These are phyloP conservation scores for Tulasnella sp. DNA, from an alignment of 768 basidiomycete genomes.

Conservation along the genomic window DNA sequence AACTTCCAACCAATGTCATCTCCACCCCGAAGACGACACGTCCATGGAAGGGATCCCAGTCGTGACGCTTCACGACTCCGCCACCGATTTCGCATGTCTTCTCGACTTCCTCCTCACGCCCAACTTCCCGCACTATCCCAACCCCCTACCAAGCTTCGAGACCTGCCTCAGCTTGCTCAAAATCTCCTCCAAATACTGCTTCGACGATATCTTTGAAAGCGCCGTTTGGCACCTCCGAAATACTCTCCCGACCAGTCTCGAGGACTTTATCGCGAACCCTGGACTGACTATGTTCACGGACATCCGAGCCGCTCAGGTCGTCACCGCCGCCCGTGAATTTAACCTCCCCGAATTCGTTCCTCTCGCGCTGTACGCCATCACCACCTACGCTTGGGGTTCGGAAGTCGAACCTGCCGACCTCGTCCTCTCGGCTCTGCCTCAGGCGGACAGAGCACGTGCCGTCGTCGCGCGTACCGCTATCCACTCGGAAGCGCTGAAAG, in stretches of 20 bases:
- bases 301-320: constrained; percentile 9
- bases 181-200: constrained; percentile 10
- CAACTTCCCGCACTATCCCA: constrained; percentile 5
- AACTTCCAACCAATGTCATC: too few relatives aligned
- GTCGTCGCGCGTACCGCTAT: constrained; percentile 2
- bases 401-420: not conserved
- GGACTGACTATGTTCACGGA: constrained; percentile 13
- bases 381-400: constrained; percentile 7
- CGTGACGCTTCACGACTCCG: constrained; percentile 1
- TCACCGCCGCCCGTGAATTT: not conserved
- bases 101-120: constrained; percentile 10
- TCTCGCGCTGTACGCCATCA: constrained; percentile 6
- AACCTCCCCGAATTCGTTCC: constrained; percentile 13
- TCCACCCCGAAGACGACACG: too few relatives aligned
- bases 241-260: constrained; percentile 2
- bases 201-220: not conserved
- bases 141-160: not conserved
- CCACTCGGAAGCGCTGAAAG: constrained; percentile 6
- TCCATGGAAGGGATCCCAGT: not conserved
- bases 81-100: not conserved
- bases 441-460: not conserved
- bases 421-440: constrained; percentile 1
- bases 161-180: not conserved
- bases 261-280: constrained; percentile 13
- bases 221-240: constrained; percentile 7